Conservation (phyloP, 164 flowering plant species). For the Stephania yunnanensis region DNA sequence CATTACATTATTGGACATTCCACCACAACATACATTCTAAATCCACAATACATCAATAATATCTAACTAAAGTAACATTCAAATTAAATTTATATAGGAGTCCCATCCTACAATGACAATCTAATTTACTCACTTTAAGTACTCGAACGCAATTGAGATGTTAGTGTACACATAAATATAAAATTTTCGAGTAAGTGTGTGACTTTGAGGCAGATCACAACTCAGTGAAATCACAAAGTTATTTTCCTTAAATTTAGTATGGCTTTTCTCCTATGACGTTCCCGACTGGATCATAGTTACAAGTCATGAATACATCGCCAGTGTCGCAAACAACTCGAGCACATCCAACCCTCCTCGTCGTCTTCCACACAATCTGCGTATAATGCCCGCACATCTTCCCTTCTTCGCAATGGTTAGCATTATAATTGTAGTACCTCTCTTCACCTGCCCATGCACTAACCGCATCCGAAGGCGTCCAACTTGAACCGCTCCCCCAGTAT, state of each 20-base stretch:
- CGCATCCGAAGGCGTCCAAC: slow-evolving; percentile 71
- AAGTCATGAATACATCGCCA: slow-evolving; percentile 86
- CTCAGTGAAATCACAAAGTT: no score
- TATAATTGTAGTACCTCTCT: slow-evolving; percentile 60
- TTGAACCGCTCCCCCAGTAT: slow-evolving; percentile 71
- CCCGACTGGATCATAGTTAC: slow-evolving; percentile 82
- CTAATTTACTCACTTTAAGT: no score
- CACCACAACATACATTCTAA: no score
- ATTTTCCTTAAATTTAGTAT: slow-evolving; percentile 7
- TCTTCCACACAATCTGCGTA: slow-evolving; percentile 87
- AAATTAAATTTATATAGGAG: no score
- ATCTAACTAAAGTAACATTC: no score
- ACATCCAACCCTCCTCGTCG: slow-evolving; percentile 63
- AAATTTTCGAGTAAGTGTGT: no score
- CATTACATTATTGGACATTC: no score
- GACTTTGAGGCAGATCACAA: no score
- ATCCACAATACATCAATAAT: no score
- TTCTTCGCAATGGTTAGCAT: slow-evolving; percentile 41
- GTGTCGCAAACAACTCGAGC: slow-evolving; percentile 64
- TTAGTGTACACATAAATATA: no score
- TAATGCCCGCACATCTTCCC: slow-evolving; percentile 80
- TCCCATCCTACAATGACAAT: no score
- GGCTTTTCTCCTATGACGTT: slow-evolving; percentile 71
- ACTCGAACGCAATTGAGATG: no score
- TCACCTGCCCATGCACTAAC: slow-evolving; percentile 75